Evolutionary conservation across 768 basidiomycete species (phyloP), one percentile per base, ranked within the genome.

Genomic region (Polyporus arcularius): DNA sequence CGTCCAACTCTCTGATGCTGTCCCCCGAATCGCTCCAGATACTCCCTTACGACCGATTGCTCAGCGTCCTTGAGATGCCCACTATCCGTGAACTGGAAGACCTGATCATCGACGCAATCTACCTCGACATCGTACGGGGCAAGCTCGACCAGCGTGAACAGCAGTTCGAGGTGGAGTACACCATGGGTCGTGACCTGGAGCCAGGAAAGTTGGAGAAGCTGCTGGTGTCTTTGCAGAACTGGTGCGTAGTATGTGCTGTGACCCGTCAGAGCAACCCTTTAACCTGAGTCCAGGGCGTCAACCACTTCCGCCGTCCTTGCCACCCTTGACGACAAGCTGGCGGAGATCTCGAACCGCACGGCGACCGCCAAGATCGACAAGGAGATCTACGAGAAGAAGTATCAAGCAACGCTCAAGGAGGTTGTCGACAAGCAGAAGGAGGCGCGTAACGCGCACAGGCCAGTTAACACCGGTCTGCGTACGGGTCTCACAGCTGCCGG

Each of bases 81-180:
- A 87, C 84, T 5, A 85, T 96, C 59, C 88, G 96, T 55, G 91
- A 91, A 58, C 86, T 99, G 3, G 96, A 99, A 73, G 96, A 98
- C 74, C 85, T 98, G 64, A 92, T 98, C 71, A 98, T 99, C 73
- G 95, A 98, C 68, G 91, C 91, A 11, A 95, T 98, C 73, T 98
- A 98, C 75, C 85, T 92, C 42, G 90, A 93, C 71, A 79, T 97
- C 41, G 80, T 99, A 40, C 86, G 86, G 52, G 96, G 94, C 10
- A 94, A 92, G 70, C 87, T 99, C 51, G 94, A 98, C 74, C 96
- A 98, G 75, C 92, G 92, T 71, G 84, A 92, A 67, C 85, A 87
- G 64, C 88, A 94, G 65, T 80, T 98, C 59, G 92, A 96, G 73
- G 87, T 98, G 39, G 92, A 96, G 74, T 94, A 93, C 69, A 92